Conservation (phyloP, 352 stramenopile genomes). For the Pythium grandisporangium region DNA sequence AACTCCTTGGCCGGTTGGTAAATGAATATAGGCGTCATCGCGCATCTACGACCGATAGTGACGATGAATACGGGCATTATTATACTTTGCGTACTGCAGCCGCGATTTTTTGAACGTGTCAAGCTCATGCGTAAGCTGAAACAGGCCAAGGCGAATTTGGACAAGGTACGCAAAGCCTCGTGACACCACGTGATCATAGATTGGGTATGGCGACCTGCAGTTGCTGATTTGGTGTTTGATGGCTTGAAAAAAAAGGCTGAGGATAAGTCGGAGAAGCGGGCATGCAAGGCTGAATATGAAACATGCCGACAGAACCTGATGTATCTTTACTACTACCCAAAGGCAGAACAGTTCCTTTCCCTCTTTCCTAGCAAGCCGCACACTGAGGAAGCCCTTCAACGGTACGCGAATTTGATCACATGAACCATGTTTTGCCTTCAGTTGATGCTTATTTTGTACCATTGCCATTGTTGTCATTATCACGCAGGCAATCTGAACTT, state of each 20-base stretch:
- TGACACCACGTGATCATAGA: too few species aligned
- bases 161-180: conserved; percentile 42
- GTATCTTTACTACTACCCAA: conserved; percentile 82
- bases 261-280: conserved; percentile 26
- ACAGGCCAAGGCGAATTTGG: conserved; percentile 35
- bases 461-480: background rate
- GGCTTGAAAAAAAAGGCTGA: conserved; percentile 13
- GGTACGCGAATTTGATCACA: too few species aligned
- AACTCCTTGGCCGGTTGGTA: conserved; percentile 1
- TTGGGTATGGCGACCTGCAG: background rate
- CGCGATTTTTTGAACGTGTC: conserved; percentile 74
- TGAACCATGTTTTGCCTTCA: too few species aligned
- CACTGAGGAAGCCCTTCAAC: conserved; percentile 33
- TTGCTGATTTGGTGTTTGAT: background rate
- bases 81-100: too few species aligned
- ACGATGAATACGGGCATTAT: too few species aligned
- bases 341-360: conserved; percentile 57
- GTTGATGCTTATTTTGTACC: background rate
- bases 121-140: conserved; percentile 80
- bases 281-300: conserved; percentile 31
- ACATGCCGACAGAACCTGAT: conserved; percentile 52
- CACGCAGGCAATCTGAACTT: conserved; percentile 31
- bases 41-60: too few species aligned
- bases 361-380: conserved; percentile 50
- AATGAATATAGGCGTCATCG: background rate